Evolutionary conservation across 805 yeast species (phyloP).

Genomic region (Starmerella stigmatis): DNA sequence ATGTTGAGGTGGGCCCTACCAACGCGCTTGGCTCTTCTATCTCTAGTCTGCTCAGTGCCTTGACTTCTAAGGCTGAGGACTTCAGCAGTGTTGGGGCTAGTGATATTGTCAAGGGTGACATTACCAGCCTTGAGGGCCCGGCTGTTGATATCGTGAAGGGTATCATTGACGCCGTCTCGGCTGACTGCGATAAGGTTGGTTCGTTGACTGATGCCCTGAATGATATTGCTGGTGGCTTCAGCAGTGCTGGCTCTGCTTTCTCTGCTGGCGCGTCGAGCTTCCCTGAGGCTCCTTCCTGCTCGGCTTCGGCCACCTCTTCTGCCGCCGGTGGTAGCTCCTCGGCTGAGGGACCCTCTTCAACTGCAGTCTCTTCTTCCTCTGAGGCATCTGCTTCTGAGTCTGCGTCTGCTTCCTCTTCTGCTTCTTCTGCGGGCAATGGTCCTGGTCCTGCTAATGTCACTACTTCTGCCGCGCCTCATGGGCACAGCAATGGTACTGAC

Average conservation of each 20-base stretch:
- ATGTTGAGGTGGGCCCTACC: slow-evolving; percentile 10
- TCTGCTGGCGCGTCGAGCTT: slow-evolving; percentile 10
- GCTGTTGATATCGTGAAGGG: slow-evolving; percentile 19
- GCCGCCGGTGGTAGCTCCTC: neutral
- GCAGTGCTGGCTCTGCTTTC: slow-evolving; percentile 8
- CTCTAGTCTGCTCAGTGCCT: slow-evolving; percentile 17
- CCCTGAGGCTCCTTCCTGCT: neutral
- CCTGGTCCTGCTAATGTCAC: neutral
- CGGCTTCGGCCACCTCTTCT: neutral
- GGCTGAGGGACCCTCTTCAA: too few species aligned
- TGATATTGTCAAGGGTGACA: slow-evolving; percentile 17
- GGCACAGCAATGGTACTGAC: neutral
- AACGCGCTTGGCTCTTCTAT: slow-evolving; percentile 16
- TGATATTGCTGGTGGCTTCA: slow-evolving; percentile 3
- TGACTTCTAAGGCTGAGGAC: slow-evolving; percentile 23
- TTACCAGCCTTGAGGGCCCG: slow-evolving; percentile 18
- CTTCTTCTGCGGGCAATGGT: slow-evolving; percentile 22
- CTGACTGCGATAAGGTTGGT: slow-evolving; percentile 7
- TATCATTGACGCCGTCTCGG: slow-evolving; percentile 13
- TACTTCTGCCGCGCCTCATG: neutral
- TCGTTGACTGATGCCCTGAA: slow-evolving; percentile 1
- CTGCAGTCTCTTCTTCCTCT: neutral
- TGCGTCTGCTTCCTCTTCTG: slow-evolving; percentile 34
- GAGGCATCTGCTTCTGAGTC: slow-evolving; percentile 24
- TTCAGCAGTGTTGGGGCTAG: slow-evolving; percentile 22